Evolutionary conservation across 169 alveolate species (phyloP).

Genomic region (Plasmodium billcollinsi): DNA sequence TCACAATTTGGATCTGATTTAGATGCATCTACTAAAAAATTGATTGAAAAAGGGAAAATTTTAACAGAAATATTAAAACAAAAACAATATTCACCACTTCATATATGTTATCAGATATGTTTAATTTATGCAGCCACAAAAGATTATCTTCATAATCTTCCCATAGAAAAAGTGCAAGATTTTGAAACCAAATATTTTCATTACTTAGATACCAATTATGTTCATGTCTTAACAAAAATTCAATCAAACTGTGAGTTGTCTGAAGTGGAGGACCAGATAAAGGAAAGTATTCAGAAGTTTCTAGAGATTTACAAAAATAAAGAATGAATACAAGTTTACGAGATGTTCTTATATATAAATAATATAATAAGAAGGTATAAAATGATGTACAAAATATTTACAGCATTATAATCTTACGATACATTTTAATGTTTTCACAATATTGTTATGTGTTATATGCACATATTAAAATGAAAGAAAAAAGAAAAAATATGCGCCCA

Average conservation of each 20-base stretch:
- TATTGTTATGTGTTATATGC: too few species aligned
- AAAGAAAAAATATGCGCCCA: too few species aligned
- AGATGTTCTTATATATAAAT: not conserved
- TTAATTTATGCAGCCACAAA: conserved; percentile 89
- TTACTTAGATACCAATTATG: conserved; percentile 31
- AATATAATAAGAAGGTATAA: too few species aligned
- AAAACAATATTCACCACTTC: conserved; percentile 91
- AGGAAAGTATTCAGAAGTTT: conserved; percentile 47
- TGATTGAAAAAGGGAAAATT: conserved; percentile 94
- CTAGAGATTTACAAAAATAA: conserved; percentile 38
- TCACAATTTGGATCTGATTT: conserved; percentile 97
- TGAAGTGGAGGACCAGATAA: conserved; percentile 67
- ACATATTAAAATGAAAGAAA: too few species aligned
- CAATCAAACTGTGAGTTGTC: conserved; percentile 51
- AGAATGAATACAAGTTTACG: not conserved
- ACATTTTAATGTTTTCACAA: too few species aligned
- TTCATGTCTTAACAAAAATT: conserved; percentile 34
- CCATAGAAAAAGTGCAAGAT: conserved; percentile 82
- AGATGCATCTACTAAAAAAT: conserved; percentile 96
- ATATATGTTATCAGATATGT: conserved; percentile 85
- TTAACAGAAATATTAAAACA: conserved; percentile 95
- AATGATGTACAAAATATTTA: too few species aligned
- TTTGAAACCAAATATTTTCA: conserved; percentile 76
- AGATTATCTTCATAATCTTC: conserved; percentile 85
- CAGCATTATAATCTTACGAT: too few species aligned